These are phyloP conservation scores for Ganoderma leucocontextum DNA, from an alignment of 1,284 basidiomycete species.

Conservation along the genomic window DNA sequence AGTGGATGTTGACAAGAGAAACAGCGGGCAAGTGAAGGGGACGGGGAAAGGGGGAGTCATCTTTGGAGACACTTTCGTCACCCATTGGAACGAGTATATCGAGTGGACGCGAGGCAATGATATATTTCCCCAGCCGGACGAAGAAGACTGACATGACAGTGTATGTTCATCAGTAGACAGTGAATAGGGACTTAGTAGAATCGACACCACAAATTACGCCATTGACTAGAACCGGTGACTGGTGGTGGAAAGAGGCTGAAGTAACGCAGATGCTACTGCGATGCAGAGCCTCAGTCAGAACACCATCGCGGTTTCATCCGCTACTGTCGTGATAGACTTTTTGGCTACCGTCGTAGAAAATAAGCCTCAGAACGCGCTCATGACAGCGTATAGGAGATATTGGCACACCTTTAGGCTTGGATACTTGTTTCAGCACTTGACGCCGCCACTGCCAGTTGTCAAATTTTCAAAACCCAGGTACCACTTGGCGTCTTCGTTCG, in stretches of 20 bases:
- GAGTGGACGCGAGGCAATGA: not conserved
- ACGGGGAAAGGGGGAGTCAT: not conserved
- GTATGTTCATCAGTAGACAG: too few relatives aligned
- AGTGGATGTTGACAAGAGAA: too few relatives aligned
- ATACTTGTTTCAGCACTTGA: not conserved
- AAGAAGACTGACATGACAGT: too few relatives aligned
- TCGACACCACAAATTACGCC: too few relatives aligned
- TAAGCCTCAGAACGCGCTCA: not conserved
- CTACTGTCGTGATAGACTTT: not conserved
- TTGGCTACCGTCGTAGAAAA: not conserved
- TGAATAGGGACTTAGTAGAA: too few relatives aligned
- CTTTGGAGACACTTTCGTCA: not conserved
- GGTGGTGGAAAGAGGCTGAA: too few relatives aligned
- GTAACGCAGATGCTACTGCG: too few relatives aligned
- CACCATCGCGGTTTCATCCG: not conserved
- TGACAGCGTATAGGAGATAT: not conserved
- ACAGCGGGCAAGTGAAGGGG: not conserved
- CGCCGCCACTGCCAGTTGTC: not conserved
- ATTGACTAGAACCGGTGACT: too few relatives aligned
- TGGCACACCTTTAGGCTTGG: not conserved
- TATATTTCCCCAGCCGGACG: not conserved
- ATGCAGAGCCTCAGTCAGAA: not conserved
- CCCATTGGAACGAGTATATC: not conserved
- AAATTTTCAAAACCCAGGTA: not conserved
- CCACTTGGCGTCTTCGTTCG: constrained; percentile 7